Evolutionary conservation across 2,329 filamentous ascomycete species (phyloP).

Genomic region (Elsinoe arachidis): DNA sequence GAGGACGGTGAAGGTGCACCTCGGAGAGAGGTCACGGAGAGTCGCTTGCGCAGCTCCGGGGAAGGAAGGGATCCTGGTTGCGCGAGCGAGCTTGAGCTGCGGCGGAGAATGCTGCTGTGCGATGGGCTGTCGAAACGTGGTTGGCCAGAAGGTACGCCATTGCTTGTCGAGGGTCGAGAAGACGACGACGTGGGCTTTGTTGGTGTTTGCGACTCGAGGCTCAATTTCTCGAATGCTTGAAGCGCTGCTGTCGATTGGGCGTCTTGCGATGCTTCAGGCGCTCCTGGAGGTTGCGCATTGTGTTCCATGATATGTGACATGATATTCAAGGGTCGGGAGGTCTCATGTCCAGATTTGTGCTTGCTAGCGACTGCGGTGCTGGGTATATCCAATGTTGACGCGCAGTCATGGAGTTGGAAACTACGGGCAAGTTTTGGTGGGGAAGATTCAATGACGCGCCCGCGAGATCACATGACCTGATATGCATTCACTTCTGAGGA

Average conservation of each 20-base stretch:
- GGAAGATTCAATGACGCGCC: background rate
- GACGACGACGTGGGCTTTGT: background rate
- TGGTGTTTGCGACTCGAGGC: conserved; percentile 4
- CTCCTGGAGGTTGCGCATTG: background rate
- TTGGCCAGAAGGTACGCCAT: background rate
- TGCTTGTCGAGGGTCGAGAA: conserved; percentile 8
- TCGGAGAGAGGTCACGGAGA: conserved; percentile 5
- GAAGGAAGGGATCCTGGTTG: background rate
- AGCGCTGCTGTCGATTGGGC: background rate
- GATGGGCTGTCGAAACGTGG: background rate
- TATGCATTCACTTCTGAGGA: background rate
- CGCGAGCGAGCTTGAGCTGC: conserved; percentile 8
- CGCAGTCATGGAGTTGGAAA: background rate
- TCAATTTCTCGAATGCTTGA: conserved; percentile 10
- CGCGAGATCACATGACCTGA: background rate
- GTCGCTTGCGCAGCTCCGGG: conserved; percentile 1
- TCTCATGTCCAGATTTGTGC: background rate
- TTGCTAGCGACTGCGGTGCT: background rate
- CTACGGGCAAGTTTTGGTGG: conserved; percentile 1
- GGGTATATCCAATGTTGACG: background rate
- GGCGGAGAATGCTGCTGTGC: background rate
- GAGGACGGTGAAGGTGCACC: background rate
- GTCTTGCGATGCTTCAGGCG: background rate
- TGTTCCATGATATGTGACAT: background rate
- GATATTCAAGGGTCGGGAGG: background rate